Base-by-base conservation (phyloP, 2,329 filamentous ascomycete genomes). In the Cercospora zeina region DNA sequence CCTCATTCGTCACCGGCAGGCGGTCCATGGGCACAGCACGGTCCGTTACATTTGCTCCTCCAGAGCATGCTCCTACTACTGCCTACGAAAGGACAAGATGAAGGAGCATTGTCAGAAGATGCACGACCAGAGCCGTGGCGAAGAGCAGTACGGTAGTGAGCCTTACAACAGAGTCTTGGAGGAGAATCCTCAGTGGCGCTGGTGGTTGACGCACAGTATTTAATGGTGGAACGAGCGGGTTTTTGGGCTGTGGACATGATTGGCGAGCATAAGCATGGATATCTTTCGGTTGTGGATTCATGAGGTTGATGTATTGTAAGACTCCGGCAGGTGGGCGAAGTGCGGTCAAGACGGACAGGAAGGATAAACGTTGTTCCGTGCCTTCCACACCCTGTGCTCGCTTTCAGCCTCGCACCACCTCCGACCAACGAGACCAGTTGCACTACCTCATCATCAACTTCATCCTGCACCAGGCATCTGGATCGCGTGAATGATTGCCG, bases 41-140 rank as follows among this genome's bases (percentile, higher is more conserved):
- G 30, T 53, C 9, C 49, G 27, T 14, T 53, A 53, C 10, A 1
- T 11, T 7, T 53, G 49, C 30, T 53, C 27, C 4, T 1, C 16
- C 2, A 16, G 10, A 8, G 1, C 16, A 2, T 53, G 49, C 49
- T 14, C 1, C 2, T 53, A 53, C 5, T 10, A 31, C 27, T 53
- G 49, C 9, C n/a, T 53, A 4, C 49, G 49, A 16, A 53, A 4
- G n/a, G 49, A 53, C 49, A 53, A 53, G 9, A 53, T 53, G 49
- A 53, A 53, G 30, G 49, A 34, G 13, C 49, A 34, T 53, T 53
- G 27, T 14, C 49, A 53, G 49, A 16, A 21, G 5, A 53, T 31
- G 49, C 49, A 53, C 2, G 30, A 14, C 5, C 30, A 53, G 3
- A 21, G 1, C 16, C 30, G 49, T 1, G 49, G 49, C 1, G 9